Evolutionary conservation across 106 monocot genomes (phyloP).

Genomic region (Posidonia australis): DNA sequence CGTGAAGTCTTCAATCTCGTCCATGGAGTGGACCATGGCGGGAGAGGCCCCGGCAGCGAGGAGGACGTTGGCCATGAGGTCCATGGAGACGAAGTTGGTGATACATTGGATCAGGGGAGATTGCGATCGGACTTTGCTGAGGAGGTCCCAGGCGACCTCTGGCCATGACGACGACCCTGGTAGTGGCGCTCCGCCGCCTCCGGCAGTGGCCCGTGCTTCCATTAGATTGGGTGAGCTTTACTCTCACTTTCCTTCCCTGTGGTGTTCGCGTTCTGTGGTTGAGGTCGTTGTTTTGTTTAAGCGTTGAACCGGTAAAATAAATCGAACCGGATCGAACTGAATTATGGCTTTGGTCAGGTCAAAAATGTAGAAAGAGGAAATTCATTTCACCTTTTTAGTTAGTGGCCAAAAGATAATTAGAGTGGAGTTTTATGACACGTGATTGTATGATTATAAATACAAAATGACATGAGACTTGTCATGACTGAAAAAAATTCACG

Average conservation of each 20-base stretch:
- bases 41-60: constrained; percentile 84
- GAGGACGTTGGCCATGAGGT: constrained; percentile 73
- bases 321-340: too few species aligned
- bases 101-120: constrained; percentile 82
- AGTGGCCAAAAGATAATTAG: too few species aligned
- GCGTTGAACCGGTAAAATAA: too few species aligned
- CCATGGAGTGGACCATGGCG: constrained; percentile 76
- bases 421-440: too few species aligned
- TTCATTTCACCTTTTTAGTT: too few species aligned
- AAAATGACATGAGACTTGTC: too few species aligned
- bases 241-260: too few species aligned
- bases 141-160: constrained; percentile 37
- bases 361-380: too few species aligned
- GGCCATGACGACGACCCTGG: constrained; percentile 23
- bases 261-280: not conserved
- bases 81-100: constrained; percentile 94
- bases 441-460: too few species aligned
- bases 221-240: not conserved
- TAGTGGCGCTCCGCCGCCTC: not conserved
- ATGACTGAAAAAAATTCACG: too few species aligned
- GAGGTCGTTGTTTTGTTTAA: not conserved
- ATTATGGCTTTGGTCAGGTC: too few species aligned
- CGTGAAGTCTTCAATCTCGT: constrained; percentile 71
- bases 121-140: constrained; percentile 33
- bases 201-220: not conserved